Conservation (phyloP, 495 filamentous ascomycete genomes). For the Echria macrotheca region DNA sequence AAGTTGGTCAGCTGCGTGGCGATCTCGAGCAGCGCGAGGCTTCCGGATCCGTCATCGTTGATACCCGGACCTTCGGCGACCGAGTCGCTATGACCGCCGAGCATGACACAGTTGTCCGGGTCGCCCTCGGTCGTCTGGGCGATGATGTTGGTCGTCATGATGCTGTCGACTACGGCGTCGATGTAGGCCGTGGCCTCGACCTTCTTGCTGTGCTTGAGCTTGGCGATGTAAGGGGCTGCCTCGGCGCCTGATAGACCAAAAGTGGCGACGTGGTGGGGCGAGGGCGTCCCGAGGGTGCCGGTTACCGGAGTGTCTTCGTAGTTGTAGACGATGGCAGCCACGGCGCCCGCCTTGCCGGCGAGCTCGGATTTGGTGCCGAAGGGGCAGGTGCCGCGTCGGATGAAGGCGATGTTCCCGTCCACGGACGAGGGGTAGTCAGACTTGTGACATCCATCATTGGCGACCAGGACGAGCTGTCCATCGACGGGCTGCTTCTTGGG, state of each 20-base stretch:
- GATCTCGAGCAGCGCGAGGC: slow-evolving; percentile 49
- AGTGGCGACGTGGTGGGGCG: slow-evolving; percentile 50
- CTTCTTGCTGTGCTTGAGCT: slow-evolving; percentile 41
- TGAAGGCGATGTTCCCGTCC: slow-evolving; percentile 49
- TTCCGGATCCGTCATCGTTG: slow-evolving; percentile 51
- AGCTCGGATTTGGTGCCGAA: slow-evolving; percentile 55
- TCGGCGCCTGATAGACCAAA: slow-evolving; percentile 51
- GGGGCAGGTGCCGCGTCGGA: slow-evolving; percentile 52
- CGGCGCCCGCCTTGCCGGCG: slow-evolving; percentile 52
- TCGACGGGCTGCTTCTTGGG: slow-evolving; percentile 49
- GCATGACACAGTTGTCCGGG: slow-evolving; percentile 51
- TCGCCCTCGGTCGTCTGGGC: slow-evolving; percentile 51
- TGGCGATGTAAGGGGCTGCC: slow-evolving; percentile 42
- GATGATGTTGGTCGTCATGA: slow-evolving; percentile 48
- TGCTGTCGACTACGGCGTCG: slow-evolving; percentile 41
- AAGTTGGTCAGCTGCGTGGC: slow-evolving; percentile 46
- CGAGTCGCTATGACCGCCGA: slow-evolving; percentile 52
- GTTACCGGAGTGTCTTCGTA: slow-evolving; percentile 41
- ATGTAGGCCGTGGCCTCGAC: slow-evolving; percentile 52
- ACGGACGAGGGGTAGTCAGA: slow-evolving; percentile 41
- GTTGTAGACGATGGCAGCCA: slow-evolving; percentile 59
- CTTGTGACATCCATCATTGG: slow-evolving; percentile 44
- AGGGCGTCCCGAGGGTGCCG: slow-evolving; percentile 51
- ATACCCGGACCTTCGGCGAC: slow-evolving; percentile 47
- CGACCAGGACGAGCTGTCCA: slow-evolving; percentile 37